Conservation (phyloP, 2,329 filamentous ascomycete species). For the Colletotrichum navitas region DNA sequence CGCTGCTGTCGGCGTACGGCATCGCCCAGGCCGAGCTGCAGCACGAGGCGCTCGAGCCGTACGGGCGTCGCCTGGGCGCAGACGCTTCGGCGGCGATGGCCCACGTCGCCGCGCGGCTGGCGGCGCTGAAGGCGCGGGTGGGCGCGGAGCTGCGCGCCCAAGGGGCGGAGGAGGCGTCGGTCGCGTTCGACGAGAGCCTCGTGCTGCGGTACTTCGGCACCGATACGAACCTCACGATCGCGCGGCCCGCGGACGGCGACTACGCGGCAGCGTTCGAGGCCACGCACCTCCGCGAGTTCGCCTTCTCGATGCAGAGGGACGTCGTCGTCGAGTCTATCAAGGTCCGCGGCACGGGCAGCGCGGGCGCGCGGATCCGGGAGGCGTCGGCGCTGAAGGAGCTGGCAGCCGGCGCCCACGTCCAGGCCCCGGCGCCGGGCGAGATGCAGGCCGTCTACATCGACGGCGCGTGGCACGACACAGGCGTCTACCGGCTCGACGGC, state of each 20-base stretch:
- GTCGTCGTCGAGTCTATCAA: slow-evolving; percentile 37
- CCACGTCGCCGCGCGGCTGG: slow-evolving; percentile 45
- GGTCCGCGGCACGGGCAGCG: slow-evolving; percentile 47
- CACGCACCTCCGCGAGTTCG: slow-evolving; percentile 38
- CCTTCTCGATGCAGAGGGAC: slow-evolving; percentile 35
- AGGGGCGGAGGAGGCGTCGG: slow-evolving; percentile 54
- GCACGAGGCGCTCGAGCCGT: slow-evolving; percentile 52
- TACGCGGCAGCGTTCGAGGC: slow-evolving; percentile 43
- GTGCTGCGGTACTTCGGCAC: slow-evolving; percentile 53
- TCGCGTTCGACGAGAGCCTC: slow-evolving; percentile 54
- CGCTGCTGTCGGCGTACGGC: slow-evolving; percentile 58
- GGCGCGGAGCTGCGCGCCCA: slow-evolving; percentile 55
- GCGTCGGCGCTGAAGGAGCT: slow-evolving; percentile 42
- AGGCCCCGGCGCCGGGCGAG: slow-evolving; percentile 36
- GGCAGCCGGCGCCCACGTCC: background rate
- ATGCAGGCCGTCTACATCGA: slow-evolving; percentile 49
- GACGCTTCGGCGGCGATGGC: slow-evolving; percentile 1
- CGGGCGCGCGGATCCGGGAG: slow-evolving; percentile 36
- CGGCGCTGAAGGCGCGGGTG: slow-evolving; percentile 49
- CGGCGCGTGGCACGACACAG: slow-evolving; percentile 46
- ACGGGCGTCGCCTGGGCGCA: slow-evolving; percentile 44
- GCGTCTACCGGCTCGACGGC: slow-evolving; percentile 47
- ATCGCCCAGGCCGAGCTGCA: slow-evolving; percentile 57
- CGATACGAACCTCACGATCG: slow-evolving; percentile 52
- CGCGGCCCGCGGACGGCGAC: slow-evolving; percentile 46